phyloP scores from a whole-genome alignment of 179 eudicot species.

The Corrigiola litoralis region DNA sequence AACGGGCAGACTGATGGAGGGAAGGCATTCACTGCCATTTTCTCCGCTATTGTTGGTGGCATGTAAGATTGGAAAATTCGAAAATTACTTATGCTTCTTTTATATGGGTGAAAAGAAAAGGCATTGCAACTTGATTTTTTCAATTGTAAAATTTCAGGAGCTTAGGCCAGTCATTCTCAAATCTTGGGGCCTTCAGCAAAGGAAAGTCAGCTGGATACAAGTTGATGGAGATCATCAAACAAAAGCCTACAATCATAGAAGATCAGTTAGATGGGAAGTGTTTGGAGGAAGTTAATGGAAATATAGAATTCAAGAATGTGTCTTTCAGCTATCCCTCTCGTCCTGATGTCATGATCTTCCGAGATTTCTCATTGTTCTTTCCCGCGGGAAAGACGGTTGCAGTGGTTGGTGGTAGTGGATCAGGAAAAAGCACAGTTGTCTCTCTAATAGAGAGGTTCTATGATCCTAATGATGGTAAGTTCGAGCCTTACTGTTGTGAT shows the following conservation, averaged over 20 bases:
- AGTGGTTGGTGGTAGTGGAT: conserved; percentile 97
- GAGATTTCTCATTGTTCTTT: conserved; percentile 82
- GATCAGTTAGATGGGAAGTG: conserved; percentile 68
- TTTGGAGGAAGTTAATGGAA: conserved; percentile 73
- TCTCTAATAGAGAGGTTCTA: conserved; percentile 92
- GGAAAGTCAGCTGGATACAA: conserved; percentile 97
- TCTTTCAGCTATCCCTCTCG: conserved; percentile 92
- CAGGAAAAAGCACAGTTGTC: conserved; percentile 95
- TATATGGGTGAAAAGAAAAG: not conserved
- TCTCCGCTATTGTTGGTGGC: conserved; percentile 99
- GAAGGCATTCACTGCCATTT: conserved; percentile 96
- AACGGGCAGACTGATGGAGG: conserved; percentile 99
- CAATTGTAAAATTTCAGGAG: conserved; percentile 53
- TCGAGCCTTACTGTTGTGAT: not conserved
- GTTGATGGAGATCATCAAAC: conserved; percentile 92
- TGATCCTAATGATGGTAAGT: conserved; percentile 83
- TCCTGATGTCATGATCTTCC: conserved; percentile 88
- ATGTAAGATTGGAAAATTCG: conserved; percentile 52
- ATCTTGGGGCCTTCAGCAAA: conserved; percentile 98
- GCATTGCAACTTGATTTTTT: not conserved
- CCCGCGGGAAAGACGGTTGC: conserved; percentile 99
- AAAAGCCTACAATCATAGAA: conserved; percentile 74
- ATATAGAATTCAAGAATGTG: conserved; percentile 87
- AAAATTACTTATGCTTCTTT: not conserved
- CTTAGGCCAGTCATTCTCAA: conserved; percentile 97